These are phyloP conservation scores for Trametes sp. DNA, from an alignment of 1,284 basidiomycete genomes.

Conservation along the genomic window DNA sequence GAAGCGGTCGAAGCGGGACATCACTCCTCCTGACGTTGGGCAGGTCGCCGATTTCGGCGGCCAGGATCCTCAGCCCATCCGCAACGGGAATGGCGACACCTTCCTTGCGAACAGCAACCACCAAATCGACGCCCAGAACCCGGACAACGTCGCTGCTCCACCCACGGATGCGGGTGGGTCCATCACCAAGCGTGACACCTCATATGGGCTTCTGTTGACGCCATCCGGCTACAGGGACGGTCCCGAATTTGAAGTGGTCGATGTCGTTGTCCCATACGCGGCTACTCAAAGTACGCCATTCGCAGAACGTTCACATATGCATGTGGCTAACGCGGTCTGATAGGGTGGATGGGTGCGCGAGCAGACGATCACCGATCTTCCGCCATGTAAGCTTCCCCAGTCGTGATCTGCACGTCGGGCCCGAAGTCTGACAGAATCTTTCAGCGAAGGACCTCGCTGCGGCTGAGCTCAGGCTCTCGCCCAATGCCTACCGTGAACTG, in stretches of 20 bases:
- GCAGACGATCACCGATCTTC: constrained; percentile 39
- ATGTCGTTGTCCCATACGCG: constrained; percentile 40
- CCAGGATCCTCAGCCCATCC: constrained; percentile 39
- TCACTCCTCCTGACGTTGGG: constrained; percentile 36
- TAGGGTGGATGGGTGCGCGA: constrained; percentile 41
- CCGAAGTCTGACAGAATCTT: constrained; percentile 21
- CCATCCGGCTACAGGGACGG: constrained; percentile 28
- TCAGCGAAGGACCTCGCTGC: constrained; percentile 43
- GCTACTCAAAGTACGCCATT: constrained; percentile 32
- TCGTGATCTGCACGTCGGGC: constrained; percentile 8
- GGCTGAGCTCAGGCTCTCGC: constrained; percentile 49
- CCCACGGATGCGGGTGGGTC: constrained; percentile 35
- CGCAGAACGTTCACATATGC: neutral
- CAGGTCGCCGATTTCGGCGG: constrained; percentile 38
- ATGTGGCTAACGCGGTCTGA: constrained; percentile 1
- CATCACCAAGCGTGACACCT: neutral
- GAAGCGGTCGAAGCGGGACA: constrained; percentile 29
- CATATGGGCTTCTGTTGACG: constrained; percentile 18
- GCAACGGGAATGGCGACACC: constrained; percentile 41
- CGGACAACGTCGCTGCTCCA: constrained; percentile 39
- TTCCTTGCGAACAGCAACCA: constrained; percentile 36
- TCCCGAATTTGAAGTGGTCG: constrained; percentile 41
- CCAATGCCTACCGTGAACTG: constrained; percentile 44
- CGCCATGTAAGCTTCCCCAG: constrained; percentile 33
- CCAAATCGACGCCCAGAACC: constrained; percentile 36